A percentile compares a stretch with the other conserved stretches of the same genome.
phyloP scores from a whole-genome alignment of 179 eudicot genomes.

The Vitellaria paradoxa region DNA sequence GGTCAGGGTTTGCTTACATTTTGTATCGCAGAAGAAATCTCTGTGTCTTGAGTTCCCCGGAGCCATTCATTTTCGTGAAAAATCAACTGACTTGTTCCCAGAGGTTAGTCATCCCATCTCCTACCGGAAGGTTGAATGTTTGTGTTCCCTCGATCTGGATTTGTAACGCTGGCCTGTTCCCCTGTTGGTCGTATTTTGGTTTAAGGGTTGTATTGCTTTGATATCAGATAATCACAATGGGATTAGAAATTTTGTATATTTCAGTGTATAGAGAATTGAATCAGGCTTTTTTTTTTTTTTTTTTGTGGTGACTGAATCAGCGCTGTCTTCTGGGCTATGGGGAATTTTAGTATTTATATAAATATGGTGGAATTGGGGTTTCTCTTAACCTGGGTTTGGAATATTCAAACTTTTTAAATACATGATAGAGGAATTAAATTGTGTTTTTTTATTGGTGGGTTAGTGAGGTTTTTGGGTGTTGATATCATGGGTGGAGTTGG shows the following conservation, averaged over 20 bases:
- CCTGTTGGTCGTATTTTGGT: neutral
- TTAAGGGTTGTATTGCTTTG: neutral
- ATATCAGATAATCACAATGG: neutral
- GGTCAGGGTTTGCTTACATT: constrained; percentile 7
- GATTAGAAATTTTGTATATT: neutral
- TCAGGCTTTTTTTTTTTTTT: neutral
- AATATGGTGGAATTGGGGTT: constrained; percentile 7
- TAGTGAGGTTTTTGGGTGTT: constrained; percentile 16
- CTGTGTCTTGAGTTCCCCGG: neutral
- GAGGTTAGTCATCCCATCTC: constrained; percentile 4
- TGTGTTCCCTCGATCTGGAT: neutral
- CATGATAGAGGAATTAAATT: neutral
- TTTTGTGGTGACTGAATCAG: neutral
- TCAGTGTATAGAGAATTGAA: neutral
- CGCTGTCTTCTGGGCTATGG: neutral
- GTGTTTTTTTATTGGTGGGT: neutral
- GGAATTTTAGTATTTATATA: constrained; percentile 1
- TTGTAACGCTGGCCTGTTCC: neutral
- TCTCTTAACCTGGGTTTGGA: neutral
- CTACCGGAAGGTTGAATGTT: too few species aligned
- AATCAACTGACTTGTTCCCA: neutral
- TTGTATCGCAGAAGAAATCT: neutral
- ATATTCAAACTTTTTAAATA: neutral
- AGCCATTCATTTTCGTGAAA: neutral
- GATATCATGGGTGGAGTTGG: constrained; percentile 47